Evolutionary conservation across 2,329 filamentous ascomycete genomes (phyloP), one percentile per base, ranked within the genome.

Genomic region (Cordyceps tenuipes): DNA sequence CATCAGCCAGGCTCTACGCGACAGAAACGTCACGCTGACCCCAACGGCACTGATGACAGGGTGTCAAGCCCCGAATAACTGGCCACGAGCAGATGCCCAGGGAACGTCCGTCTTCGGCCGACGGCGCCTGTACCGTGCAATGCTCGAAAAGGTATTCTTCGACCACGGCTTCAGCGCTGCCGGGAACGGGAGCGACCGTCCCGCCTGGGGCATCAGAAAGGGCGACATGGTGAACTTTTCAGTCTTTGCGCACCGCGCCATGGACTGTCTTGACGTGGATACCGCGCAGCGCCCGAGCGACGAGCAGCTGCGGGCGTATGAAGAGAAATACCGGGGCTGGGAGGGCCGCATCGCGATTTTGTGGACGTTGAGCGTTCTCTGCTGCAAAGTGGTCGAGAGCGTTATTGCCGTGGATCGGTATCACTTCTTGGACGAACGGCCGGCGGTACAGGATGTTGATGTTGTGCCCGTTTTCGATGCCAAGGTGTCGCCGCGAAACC

Each of bases 1-100:
- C 17, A 72, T 82, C 59, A 79, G 75, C 2, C 64, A 68, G 0
- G 70, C 49, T 13, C 49, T 72, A 34, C 63, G 66, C 23, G 36
- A 36, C 5, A 63, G 51, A 26, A 31, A 60, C 3, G 62, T 72
- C n/a, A 52, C 36, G 3, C 57, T 72, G 29, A 71, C 66, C 29
- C 60, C 70, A 8, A 72, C 70, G 13, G 70, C 70, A 6, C 59
- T 72, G 13, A 72, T 72, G 70, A 68, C 68, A 2, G 70, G 65
- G 1, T 72, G 70, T 15, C 70, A 72, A 51, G 67, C 69, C 8
- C 70, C 70, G 1, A 69, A 69, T 52, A 72, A 71, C n/a, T 72
- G 70, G 70, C 64, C 64, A 44, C 64, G 62, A 54, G 50, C 65
- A 7, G 58, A 52, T 3, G 21, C 41, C 3, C 17, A 7, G n/a